Base-by-base conservation (phyloP, 805 yeast genomes). In the Yarrowia sp. region DNA sequence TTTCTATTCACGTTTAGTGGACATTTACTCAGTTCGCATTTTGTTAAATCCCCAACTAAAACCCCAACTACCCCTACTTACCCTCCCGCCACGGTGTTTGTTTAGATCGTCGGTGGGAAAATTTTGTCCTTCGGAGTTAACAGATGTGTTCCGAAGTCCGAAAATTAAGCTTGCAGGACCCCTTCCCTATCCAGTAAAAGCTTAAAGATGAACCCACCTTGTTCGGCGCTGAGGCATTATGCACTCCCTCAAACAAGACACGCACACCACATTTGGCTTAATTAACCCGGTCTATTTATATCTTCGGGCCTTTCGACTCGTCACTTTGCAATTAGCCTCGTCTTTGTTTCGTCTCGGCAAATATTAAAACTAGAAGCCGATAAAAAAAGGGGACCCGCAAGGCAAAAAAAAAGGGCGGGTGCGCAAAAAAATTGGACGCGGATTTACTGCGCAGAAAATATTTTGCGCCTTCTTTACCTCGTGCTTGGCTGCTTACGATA, bases 61-160 rank as follows among this genome's bases (percentile, higher is more conserved):
- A 1, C 13, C 27, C 13, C 18, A 22, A 39, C 29, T 39, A 22
- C 6, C 7, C 10, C 32, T n/a, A 42, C 14, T 42, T 10, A 10
- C 18, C n/a, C 22, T 5, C 35, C n/a, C n/a, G n/a, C n/a, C n/a
- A n/a, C n/a, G n/a, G n/a, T 44, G 51, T 44, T 44, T 44, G 51
- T 44, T 44, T 44, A 44, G 51, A 44, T 44, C 51, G 51, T 29
- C 51, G 51, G 32, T n/a, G 44, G 39, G 47, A 29, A 44, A 44
- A 44, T 18, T 44, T 44, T 44, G 18, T 24, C 16, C 12, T 24
- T 29, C 51, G 51, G 51, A 19, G 51, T 44, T 44, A 29, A 19
- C 51, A 27, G 19, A 10, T 16, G 8, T 12, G n/a, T 29, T 44
- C 51, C 51, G 51, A 44, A 18, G 16, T 44, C 51, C 51, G 51